These are phyloP conservation scores for Alternaria novae-zelandiae DNA, from an alignment of 2,329 filamentous ascomycete species.

Conservation along the genomic window DNA sequence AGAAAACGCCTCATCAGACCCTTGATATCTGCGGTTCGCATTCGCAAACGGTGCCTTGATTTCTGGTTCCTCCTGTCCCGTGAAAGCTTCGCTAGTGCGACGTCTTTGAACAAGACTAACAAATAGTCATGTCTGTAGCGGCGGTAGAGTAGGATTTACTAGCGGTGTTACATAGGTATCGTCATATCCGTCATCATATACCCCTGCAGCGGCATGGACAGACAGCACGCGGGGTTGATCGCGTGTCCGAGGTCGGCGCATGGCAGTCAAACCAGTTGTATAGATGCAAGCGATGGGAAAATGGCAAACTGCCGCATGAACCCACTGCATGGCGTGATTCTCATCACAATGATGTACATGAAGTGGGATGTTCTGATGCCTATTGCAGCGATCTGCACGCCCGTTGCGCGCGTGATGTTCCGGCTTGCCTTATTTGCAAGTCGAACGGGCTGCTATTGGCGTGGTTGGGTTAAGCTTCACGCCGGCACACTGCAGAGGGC, in stretches of 20 bases:
- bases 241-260: neutral
- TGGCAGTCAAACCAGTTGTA: neutral
- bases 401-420: constrained; percentile 46
- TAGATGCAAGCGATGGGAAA: neutral
- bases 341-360: constrained; percentile 20
- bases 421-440: constrained; percentile 33
- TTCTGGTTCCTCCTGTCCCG: neutral
- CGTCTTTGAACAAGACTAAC: neutral
- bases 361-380: constrained; percentile 14
- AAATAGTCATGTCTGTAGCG: neutral
- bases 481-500: constrained; percentile 25
- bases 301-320: neutral
- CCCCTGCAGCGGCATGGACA: neutral
- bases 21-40: neutral
- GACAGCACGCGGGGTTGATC: constrained; percentile 10
- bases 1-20: neutral
- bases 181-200: neutral
- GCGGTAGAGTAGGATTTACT: neutral
- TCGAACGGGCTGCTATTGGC: constrained; percentile 31
- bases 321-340: constrained; percentile 24
- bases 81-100: neutral
- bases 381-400: constrained; percentile 39
- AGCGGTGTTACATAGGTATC: neutral
- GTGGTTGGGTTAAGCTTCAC: constrained; percentile 35
- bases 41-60: neutral